Evolutionary conservation across 1,284 basidiomycete species (phyloP).

Genomic region (Rhodotorula mucilaginosa): DNA sequence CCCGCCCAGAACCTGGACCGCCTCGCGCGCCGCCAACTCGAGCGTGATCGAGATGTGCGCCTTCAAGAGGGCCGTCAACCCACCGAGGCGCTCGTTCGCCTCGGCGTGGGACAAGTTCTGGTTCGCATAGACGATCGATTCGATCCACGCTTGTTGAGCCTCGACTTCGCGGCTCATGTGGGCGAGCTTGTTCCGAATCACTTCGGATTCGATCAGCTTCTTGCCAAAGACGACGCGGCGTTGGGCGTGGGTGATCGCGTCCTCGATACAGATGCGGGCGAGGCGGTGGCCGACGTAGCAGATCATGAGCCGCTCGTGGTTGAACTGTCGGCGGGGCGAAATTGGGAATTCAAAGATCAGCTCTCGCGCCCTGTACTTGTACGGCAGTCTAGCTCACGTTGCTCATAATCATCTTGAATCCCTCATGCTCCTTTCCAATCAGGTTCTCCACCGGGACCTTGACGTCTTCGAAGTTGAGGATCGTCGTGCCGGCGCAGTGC

Average conservation of each 20-base stretch:
- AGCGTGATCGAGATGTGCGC: constrained; percentile 42
- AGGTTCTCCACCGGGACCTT: constrained; percentile 48
- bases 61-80: constrained; percentile 45
- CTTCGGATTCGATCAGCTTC: constrained; percentile 40
- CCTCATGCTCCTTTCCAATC: constrained; percentile 44
- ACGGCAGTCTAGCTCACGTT: constrained; percentile 19
- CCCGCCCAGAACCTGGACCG: constrained; percentile 44
- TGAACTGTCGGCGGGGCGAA: constrained; percentile 16
- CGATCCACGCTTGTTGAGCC: constrained; percentile 38
- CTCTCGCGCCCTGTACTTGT: not conserved
- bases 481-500: constrained; percentile 47
- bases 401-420: constrained; percentile 30
- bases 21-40: constrained; percentile 41
- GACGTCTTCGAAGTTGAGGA: constrained; percentile 47
- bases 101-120: constrained; percentile 29
- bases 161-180: constrained; percentile 43
- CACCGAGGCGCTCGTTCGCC: constrained; percentile 38
- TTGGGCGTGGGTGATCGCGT: constrained; percentile 36
- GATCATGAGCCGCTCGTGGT: constrained; percentile 27
- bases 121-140: constrained; percentile 36
- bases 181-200: constrained; percentile 43
- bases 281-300: constrained; percentile 26
- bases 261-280: constrained; percentile 38
- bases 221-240: constrained; percentile 41
- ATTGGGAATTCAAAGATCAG: not conserved